Evolutionary conservation across 1,139 yeast species (phyloP), one percentile per base, ranked within the genome.

Genomic region (Debaryomycetaceae sp.): DNA sequence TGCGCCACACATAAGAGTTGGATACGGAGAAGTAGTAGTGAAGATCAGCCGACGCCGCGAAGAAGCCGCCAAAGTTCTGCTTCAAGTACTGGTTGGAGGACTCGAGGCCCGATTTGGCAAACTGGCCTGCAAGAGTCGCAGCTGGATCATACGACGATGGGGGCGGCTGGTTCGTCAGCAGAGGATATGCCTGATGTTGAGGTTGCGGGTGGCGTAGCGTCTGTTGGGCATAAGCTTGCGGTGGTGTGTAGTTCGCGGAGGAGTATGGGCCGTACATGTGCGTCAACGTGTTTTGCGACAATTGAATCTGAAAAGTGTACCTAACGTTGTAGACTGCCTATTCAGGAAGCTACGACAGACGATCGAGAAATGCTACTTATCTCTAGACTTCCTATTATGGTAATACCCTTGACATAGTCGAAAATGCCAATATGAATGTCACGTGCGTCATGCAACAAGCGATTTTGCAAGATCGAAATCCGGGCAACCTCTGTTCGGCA

Each of bases 11-110:
- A 46, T 87, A 92, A 3, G 77, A 63, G 50, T 90, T 92, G 30
- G 95, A 80, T 22, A 92, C 95, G 51, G 83, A 86, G 62, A 92
- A 92, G 55, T 87, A 87, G 54, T 79, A 81, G 39, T 80, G 77
- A 41, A 83, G 58, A 33, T 81, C 77, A 27, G 61, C 57, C 4
- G 67, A 62, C 15, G 58, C 58, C 4, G 68, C 65, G 24, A 68
- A 71, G 45, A 68, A 64, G 38, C 64, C 62, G 13, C 76, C 74
- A 35, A 79, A 63, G 49, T 79, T 81, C 39, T 76, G 77, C 38
- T 79, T 83, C 44, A 85, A 55, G 50, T 81, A 82, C 38, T 77
- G 79, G 42, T 81, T 83, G 23, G 75, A 67, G 25, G 71, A 68
- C 33, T 69, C 76, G 30, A 90, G 70, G 4, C 97, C 95, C 32